Evolutionary conservation across 306 rosid species (phyloP), one percentile per base, ranked within the genome.

Genomic region (Prunus armeniaca): DNA sequence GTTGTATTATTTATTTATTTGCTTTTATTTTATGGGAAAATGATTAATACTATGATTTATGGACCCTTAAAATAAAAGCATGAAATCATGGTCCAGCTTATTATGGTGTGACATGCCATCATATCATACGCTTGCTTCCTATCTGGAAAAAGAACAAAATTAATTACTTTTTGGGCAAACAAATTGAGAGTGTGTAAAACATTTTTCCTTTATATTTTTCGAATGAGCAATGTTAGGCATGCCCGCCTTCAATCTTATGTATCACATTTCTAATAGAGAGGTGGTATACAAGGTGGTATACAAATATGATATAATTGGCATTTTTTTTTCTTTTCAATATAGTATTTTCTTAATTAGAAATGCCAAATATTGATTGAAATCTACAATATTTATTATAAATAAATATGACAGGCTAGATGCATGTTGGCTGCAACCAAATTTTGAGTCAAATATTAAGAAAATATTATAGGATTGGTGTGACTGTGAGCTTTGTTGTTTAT

Each of bases 11-110:
- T 57, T 62, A 24, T 38, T 38, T 38, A 7, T 38, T 78, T 60
- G 71, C 65, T 70, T 71, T 70, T 67, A 34, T 14, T 41, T 67
- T 34, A 6, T 38, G 34, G 71, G 32, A 62, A 77, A 78, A 70
- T 78, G 15, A 78, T 60, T 12, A 61, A n/a, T 67, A 47, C 27
- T 54, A 27, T 30, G 46, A 63, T 63, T 63, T 22, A 62, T 27
- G 71, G 65, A 61, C 41, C 65, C 76, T 66, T 22, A 12, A 45
- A 56, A 22, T 14, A 51, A 28, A 68, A 57, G 68, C 38, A 45
- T 57, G 50, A 67, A 76, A 25, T 69, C 62, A 75, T 51, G 62
- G 12, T 66, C 18, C 34, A 54, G 45, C 51, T 79, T 32, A 43
- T 54, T 55, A n/a, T 57, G 78, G 74, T 47, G 38, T 47, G 54